Evolutionary conservation across 176 grass and related monocot genomes (phyloP).

Genomic region (Aechmea fasciata): DNA sequence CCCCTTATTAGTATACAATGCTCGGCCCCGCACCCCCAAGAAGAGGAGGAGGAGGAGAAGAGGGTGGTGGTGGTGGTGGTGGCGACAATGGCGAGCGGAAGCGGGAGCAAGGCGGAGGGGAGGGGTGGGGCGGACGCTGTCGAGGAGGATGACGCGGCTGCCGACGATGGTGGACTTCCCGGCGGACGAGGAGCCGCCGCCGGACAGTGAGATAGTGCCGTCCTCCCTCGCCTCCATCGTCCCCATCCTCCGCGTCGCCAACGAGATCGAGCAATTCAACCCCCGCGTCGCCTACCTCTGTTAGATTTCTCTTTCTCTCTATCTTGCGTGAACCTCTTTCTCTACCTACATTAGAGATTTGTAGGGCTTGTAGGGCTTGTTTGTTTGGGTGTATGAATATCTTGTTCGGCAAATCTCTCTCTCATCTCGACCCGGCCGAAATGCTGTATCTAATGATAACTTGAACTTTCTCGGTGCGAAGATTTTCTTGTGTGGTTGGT

Average conservation of each 20-base stretch:
- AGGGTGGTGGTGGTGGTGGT: not conserved
- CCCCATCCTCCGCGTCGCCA: conserved; percentile 87
- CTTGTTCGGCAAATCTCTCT: too few species aligned
- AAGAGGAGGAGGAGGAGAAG: not conserved
- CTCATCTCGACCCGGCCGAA: too few species aligned
- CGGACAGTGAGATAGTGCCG: conserved; percentile 81
- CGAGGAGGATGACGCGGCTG: conserved; percentile 20
- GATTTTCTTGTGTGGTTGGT: too few species aligned
- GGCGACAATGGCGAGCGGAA: conserved; percentile 22
- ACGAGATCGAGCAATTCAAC: conserved; percentile 73
- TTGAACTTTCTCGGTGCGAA: too few species aligned
- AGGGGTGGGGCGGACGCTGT: conserved; percentile 13
- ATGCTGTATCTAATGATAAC: too few species aligned
- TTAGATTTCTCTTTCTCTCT: conserved; percentile 15
- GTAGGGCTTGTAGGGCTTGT: too few species aligned
- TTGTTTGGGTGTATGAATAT: too few species aligned
- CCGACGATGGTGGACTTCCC: conserved; percentile 5
- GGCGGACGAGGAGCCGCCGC: conserved; percentile 5
- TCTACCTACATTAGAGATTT: not conserved
- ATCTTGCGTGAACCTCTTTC: not conserved
- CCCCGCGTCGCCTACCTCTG: conserved; percentile 85
- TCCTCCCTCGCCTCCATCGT: conserved; percentile 60
- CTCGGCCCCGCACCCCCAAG: not conserved
- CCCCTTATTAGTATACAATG: too few species aligned
- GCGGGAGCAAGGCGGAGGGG: conserved; percentile 3